Conservation (phyloP, 1,139 yeast genomes). For the Hanseniaspora sp. region DNA sequence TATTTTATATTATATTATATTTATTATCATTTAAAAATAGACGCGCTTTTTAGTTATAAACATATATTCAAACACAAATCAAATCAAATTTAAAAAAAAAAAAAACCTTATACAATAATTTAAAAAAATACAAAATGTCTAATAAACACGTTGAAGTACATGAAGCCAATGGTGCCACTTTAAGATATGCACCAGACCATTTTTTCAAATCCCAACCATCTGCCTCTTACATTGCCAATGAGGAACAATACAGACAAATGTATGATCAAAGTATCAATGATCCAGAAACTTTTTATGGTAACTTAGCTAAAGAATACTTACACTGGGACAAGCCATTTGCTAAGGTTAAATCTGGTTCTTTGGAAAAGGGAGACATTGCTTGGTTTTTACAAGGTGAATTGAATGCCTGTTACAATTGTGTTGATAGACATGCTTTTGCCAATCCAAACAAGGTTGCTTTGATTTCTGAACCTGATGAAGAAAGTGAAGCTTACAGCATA, state of each 20-base stretch:
- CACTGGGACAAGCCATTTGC: conserved; percentile 78
- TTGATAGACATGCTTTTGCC: conserved; percentile 84
- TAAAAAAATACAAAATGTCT: conserved; percentile 7
- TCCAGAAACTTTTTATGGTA: conserved; percentile 78
- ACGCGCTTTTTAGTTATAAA: too few species aligned
- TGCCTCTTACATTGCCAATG: conserved; percentile 36
- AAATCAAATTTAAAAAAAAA: not conserved
- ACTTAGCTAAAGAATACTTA: conserved; percentile 64
- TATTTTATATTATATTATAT: too few species aligned
- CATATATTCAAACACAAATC: not conserved
- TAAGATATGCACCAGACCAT: conserved; percentile 61
- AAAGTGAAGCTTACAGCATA: conserved; percentile 56
- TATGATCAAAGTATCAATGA: conserved; percentile 68
- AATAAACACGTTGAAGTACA: conserved; percentile 46
- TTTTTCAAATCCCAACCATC: conserved; percentile 66
- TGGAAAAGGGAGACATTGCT: conserved; percentile 69
- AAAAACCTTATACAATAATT: not conserved
- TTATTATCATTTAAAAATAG: too few species aligned
- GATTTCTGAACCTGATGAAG: conserved; percentile 92
- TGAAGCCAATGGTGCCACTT: conserved; percentile 61
- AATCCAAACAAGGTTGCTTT: conserved; percentile 83
- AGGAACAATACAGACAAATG: conserved; percentile 64
- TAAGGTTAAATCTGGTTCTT: conserved; percentile 61
- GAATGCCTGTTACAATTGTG: conserved; percentile 91
- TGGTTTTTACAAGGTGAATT: conserved; percentile 93